A percentile compares a stretch with the other conserved stretches of the same genome.
Evolutionary conservation across 805 yeast genomes (phyloP).

Genomic region (Ogataea methylovora): DNA sequence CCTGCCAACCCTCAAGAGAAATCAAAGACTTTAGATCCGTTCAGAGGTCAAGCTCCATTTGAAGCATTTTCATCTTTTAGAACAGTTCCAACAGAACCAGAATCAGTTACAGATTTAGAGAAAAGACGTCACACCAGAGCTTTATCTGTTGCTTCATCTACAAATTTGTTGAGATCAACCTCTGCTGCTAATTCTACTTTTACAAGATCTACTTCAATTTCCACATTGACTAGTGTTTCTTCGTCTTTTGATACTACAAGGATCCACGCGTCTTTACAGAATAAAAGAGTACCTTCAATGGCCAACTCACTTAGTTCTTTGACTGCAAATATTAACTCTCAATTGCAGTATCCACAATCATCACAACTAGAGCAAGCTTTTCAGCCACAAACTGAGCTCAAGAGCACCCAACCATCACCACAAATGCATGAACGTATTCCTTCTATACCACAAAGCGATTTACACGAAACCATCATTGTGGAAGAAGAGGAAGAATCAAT

Average conservation of each 20-base stretch:
- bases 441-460: constrained; percentile 16
- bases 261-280: not conserved
- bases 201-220: constrained; percentile 21
- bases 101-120: constrained; percentile 3
- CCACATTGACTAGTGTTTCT: constrained; percentile 15
- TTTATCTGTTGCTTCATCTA: constrained; percentile 10
- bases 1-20: not conserved
- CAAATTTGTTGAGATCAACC: constrained; percentile 8
- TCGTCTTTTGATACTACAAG: constrained; percentile 6
- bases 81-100: constrained; percentile 18
- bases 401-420: constrained; percentile 1
- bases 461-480: not conserved
- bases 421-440: constrained; percentile 9
- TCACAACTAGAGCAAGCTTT: too few species aligned
- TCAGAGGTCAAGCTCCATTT: too few species aligned
- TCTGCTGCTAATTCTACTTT: constrained; percentile 14
- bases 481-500: constrained; percentile 1
- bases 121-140: constrained; percentile 9
- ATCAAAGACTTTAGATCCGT: constrained; percentile 8
- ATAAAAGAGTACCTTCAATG: not conserved
- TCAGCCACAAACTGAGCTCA: not conserved
- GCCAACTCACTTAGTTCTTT: constrained; percentile 1
- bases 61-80: constrained; percentile 24
- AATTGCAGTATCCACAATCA: not conserved
- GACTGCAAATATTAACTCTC: not conserved